Evolutionary conservation across 768 basidiomycete species (phyloP), one percentile per base, ranked within the genome.

Genomic region (Suillus clintonianus): DNA sequence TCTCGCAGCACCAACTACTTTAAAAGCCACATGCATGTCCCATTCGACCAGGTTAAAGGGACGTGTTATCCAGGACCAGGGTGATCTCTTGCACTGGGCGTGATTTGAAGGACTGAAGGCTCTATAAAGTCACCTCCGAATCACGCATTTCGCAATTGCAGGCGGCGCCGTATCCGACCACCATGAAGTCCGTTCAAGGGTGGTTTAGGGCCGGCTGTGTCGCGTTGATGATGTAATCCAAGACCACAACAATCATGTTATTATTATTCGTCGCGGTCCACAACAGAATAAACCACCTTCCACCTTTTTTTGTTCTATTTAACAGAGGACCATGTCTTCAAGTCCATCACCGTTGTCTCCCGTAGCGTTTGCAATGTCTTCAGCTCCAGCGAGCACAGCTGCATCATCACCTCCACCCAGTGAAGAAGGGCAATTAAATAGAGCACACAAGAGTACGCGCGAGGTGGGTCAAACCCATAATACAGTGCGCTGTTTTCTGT

Each of bases 171-270:
- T 4, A 32, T n/a, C n/a, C n/a, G n/a, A 32, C 3, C 32, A 32
- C 32, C 32, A n/a, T n/a, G n/a, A n/a, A n/a, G n/a, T n/a, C n/a
- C n/a, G n/a, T n/a, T 32, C 32, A 39, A 2, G 37, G 14, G 37
- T 39, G 19, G 17, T 32, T 53, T 39, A 75, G 72, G 72, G 74
- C 70, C 45, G 70, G 68, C 56, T 48, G n/a, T 67, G 41, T 71
- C 72, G 72, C 14, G 24, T 41, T 55, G 73, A 72, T 74, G 62
- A 72, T 56, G 63, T 74, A 76, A 74, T 67, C 64, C 30, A 63
- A 41, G 43, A 27, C 8, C 3, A 9, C 13, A 32, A 17, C 55
- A 22, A 36, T 60, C n/a, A 39, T 36, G 17, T 32, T 34, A 34
- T 62, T 56, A 13, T 13, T 56, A 19, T 4, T 32, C 17, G 60